These are phyloP conservation scores for Boletus patriciae DNA, from an alignment of 768 basidiomycete species.

Conservation along the genomic window DNA sequence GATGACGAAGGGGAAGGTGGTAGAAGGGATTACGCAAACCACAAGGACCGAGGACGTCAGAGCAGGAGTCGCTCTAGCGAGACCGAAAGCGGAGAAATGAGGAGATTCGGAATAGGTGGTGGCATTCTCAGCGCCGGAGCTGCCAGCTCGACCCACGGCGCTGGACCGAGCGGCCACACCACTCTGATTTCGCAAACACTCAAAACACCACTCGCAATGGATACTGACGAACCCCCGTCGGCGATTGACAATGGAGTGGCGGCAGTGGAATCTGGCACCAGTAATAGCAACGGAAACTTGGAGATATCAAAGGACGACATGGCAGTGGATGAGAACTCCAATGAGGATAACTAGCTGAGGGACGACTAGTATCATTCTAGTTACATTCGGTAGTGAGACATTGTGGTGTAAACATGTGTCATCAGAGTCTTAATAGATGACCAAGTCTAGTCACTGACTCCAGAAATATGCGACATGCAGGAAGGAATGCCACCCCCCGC, in stretches of 20 bases:
- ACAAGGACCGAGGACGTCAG: conserved; percentile 50
- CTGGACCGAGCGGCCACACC: conserved; percentile 71
- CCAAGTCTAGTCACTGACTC: not conserved
- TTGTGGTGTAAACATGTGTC: conserved; percentile 14
- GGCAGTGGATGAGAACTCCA: conserved; percentile 24
- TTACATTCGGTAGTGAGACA: not conserved
- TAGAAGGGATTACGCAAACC: conserved; percentile 63
- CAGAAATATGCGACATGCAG: conserved; percentile 1
- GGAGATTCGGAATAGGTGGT: conserved; percentile 64
- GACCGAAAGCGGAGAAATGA: conserved; percentile 43
- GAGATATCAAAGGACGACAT: conserved; percentile 28
- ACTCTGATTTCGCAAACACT: conserved; percentile 39
- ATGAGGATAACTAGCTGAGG: conserved; percentile 8
- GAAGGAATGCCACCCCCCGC: conserved; percentile 7
- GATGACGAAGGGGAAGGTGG: conserved; percentile 96
- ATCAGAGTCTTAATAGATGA: conserved; percentile 5
- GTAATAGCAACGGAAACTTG: conserved; percentile 13
- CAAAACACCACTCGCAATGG: conserved; percentile 33
- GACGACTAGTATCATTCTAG: too few relatives aligned
- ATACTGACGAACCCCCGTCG: conserved; percentile 32
- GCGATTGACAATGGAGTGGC: conserved; percentile 19
- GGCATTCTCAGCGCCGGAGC: conserved; percentile 69
- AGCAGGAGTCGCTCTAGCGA: conserved; percentile 44
- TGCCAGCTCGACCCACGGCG: conserved; percentile 60
- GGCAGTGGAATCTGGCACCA: conserved; percentile 14